phyloP scores from a whole-genome alignment of 768 basidiomycete species.

The Xanthoconium purpureum region DNA sequence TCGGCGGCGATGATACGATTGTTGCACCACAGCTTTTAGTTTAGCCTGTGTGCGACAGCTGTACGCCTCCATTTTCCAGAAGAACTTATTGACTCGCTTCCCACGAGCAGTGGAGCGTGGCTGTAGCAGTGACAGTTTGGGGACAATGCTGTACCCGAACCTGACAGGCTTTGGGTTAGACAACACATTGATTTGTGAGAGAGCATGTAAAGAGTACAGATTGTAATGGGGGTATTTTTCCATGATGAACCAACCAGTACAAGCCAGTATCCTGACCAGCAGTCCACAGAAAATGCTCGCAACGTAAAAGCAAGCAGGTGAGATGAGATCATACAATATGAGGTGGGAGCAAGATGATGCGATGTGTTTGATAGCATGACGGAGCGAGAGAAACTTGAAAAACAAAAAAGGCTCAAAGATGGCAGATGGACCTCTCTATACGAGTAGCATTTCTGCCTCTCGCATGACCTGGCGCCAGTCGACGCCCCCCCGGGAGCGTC shows the following conservation, averaged over 20 bases:
- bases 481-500: constrained; percentile 40
- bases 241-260: constrained; percentile 14
- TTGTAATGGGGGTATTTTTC: constrained; percentile 22
- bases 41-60: background rate
- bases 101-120: constrained; percentile 17
- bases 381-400: background rate
- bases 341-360: background rate
- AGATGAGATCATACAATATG: constrained; percentile 10
- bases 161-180: background rate
- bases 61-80: background rate
- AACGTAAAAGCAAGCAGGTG: constrained; percentile 10
- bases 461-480: constrained; percentile 61
- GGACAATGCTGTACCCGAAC: constrained; percentile 1
- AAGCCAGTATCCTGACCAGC: constrained; percentile 23
- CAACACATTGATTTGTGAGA: background rate
- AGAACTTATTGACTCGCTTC: constrained; percentile 2
- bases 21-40: constrained; percentile 17
- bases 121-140: constrained; percentile 13
- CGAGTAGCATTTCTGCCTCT: constrained; percentile 53
- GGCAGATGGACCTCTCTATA: constrained; percentile 35
- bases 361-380: constrained; percentile 3
- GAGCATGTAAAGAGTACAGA: constrained; percentile 20
- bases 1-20: constrained; percentile 3
- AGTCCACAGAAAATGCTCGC: constrained; percentile 10
- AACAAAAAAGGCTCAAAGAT: background rate